phyloP scores from a whole-genome alignment of 345 rosid species.

The Carallia brachiata region DNA sequence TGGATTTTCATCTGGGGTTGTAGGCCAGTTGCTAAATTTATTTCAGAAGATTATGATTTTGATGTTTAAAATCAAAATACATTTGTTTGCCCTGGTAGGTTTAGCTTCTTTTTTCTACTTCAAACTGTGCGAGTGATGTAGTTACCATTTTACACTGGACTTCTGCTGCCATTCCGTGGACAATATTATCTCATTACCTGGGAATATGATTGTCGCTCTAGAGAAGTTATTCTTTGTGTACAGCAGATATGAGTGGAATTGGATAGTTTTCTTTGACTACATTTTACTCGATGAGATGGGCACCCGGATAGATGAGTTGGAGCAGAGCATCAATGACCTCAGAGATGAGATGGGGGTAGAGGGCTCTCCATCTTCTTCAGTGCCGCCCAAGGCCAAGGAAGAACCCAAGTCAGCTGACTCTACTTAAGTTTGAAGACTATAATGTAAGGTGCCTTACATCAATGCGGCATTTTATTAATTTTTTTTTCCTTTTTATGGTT shows the following conservation, averaged over 20 bases:
- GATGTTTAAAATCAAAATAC: neutral
- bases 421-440: slow-evolving; percentile 11
- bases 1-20: too few species aligned
- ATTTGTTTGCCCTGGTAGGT: too few species aligned
- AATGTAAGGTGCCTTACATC: too few species aligned
- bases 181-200: too few species aligned
- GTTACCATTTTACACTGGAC: too few species aligned
- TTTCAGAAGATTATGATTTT: neutral
- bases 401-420: slow-evolving; percentile 53
- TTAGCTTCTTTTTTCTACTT: neutral
- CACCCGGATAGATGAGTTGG: slow-evolving; percentile 67
- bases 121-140: too few species aligned
- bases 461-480: too few species aligned
- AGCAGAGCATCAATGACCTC: slow-evolving; percentile 80
- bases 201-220: too few species aligned
- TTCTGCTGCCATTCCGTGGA: too few species aligned
- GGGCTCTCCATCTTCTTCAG: slow-evolving; percentile 52
- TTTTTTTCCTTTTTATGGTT: too few species aligned
- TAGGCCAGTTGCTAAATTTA: neutral
- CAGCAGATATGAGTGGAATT: neutral
- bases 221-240: too few species aligned
- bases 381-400: slow-evolving; percentile 43
- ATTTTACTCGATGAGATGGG: slow-evolving; percentile 87
- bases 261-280: slow-evolving; percentile 45
- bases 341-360: slow-evolving; percentile 65